Base-by-base conservation (phyloP, 2,329 filamentous ascomycete species). In the Trichophyton benhamiae region DNA sequence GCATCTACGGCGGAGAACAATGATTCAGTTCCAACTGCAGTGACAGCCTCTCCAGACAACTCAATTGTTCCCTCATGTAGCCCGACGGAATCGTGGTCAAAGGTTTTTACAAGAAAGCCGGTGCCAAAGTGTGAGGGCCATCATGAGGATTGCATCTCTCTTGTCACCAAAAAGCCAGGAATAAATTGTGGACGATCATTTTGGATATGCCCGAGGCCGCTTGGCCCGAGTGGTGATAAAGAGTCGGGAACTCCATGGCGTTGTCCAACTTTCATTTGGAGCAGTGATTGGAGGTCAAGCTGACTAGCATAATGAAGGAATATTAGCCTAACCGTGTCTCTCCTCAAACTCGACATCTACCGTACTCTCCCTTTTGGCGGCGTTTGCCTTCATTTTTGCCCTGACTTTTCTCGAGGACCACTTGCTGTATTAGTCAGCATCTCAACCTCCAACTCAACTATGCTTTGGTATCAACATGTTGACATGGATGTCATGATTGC, bases 111-210 rank as follows among this genome's bases (percentile, higher is more conserved):
- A 15, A 90, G 87, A 72, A 85, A 87, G 61, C 76, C 83, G 1
- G 79, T 83, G 0, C 94, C 94, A 0, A 82, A 82, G 62, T 99
- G 94, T 71, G 91, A 96, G 67, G 76, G 77, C 57, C 94, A 99
- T 70, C 80, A 84, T 60, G 91, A 97, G 68, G 87, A 89, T 2
- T 97, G 94, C 73, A 88, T 91, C 65, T 89, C 81, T 65, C 77
- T 92, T 59, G 82, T 86, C 17, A 96, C 91, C 0, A 96, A 92
- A 77, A 97, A 97, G 71, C 80, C 89, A 0, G 94, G 94, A 1
- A 77, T 89, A 65, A 99, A 97, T 69, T 86, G 80, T 65, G 84
- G 85, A 0, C 75, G 84, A 27, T 79, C 80, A 7, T 87, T 87
- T 69, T 87, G 82, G 82, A 85, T 86, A 68, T 87, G 85, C 69